phyloP scores from a whole-genome alignment of 225 moss, liverwort and hornwort genomes.

The Physcomitrium patens region DNA sequence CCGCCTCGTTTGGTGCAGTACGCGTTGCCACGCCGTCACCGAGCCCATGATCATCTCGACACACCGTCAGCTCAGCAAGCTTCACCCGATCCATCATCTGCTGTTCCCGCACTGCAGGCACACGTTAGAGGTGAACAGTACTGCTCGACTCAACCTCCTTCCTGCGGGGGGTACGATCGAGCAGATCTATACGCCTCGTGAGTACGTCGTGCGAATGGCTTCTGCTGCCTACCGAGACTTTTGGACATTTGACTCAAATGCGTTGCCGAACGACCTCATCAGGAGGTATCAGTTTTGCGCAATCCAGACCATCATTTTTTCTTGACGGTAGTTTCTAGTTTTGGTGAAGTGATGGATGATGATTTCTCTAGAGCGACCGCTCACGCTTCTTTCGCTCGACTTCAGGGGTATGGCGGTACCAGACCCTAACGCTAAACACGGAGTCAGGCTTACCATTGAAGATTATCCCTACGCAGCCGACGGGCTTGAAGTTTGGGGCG shows the following conservation, averaged over 20 bases:
- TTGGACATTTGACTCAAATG: slow-evolving; percentile 50
- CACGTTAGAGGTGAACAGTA: slow-evolving; percentile 38
- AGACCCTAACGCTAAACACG: slow-evolving; percentile 37
- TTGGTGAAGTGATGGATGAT: background rate
- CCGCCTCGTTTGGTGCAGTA: slow-evolving; percentile 29
- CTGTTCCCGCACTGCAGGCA: slow-evolving; percentile 55
- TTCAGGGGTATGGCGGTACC: slow-evolving; percentile 51
- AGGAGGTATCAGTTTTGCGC: slow-evolving; percentile 26
- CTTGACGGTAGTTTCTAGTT: background rate
- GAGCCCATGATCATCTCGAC: slow-evolving; percentile 53
- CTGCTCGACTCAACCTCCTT: slow-evolving; percentile 49
- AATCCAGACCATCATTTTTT: background rate
- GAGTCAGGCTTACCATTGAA: slow-evolving; percentile 51
- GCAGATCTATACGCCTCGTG: slow-evolving; percentile 52
- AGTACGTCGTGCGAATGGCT: slow-evolving; percentile 44
- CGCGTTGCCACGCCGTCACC: slow-evolving; percentile 42
- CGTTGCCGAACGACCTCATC: slow-evolving; percentile 52
- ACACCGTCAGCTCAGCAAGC: slow-evolving; percentile 55
- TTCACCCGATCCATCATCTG: slow-evolving; percentile 62
- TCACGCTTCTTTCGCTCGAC: background rate
- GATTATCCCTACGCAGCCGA: slow-evolving; percentile 62
- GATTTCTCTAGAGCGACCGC: too few relatives aligned
- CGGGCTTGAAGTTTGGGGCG: slow-evolving; percentile 56
- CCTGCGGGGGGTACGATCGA: slow-evolving; percentile 47
- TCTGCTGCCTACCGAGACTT: slow-evolving; percentile 45